Evolutionary conservation across 352 stramenopile species (phyloP), one percentile per base, ranked within the genome.

Genomic region (Phytopythium ostracodes): DNA sequence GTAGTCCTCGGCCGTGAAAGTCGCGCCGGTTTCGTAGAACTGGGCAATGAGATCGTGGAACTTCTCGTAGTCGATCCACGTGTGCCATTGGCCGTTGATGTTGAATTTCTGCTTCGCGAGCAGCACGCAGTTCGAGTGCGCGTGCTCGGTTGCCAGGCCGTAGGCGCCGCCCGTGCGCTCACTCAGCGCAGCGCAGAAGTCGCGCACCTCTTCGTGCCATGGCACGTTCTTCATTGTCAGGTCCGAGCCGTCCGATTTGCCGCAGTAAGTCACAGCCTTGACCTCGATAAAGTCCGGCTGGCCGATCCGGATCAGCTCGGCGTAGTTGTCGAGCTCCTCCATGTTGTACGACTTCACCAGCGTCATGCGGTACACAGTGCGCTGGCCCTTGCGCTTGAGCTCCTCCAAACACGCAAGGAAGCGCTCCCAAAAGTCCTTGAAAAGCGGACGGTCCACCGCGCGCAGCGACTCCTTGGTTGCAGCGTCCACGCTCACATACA

Each of bases 311-410:
- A 99, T 97, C 9, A 99, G 78, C 56, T 98, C 87, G 12, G 90
- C 94, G 73, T 99, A 99, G 60, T 93, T 96, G 62, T 97, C 89
- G 36, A 98, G 77, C 68, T 98, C 96, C 58, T 97, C 84, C 75
- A 98, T 98, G 73, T 99, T 99, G 83, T 97, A 98, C 36, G 93
- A 90, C 79, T 99, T 99, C 25, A 99, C 96, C 2, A 99, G 87
- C 25, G 97, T 99, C 59, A 99, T 82, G 55, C 97, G 91, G 64
- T 98, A 98, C 20, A 94, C 97, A 0, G 97, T 99, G 33, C 97
- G 88, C 70, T 99, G 95, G 18, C 88, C 92, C 87, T 98, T 99
- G 63, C 84, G 72, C 69, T 97, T 97, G 9, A 99, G 80, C 59
- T 91, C 76, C 44, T 81, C 70, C 17, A 99, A 73, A 31, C 92